Conservation (phyloP, 768 basidiomycete species). For the Albatrellus ellisii region DNA sequence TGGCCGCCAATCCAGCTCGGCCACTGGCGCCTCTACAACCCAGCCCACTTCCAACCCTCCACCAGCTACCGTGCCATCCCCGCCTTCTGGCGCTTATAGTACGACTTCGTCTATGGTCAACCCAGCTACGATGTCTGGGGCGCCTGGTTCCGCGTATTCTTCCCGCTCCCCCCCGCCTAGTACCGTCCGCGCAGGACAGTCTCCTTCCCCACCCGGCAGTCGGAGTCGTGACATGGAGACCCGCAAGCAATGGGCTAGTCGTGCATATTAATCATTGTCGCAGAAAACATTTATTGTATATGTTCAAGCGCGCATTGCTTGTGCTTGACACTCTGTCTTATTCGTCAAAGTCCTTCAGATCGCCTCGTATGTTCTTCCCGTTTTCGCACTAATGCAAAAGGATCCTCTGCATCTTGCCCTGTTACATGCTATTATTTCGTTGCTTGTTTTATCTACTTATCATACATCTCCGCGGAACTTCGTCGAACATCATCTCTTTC, state of each 20-base stretch:
- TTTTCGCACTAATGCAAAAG: no score
- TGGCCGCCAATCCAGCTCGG: constrained; percentile 3
- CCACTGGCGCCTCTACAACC: background rate
- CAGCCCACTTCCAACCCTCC: background rate
- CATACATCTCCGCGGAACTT: no score
- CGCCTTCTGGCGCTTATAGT: background rate
- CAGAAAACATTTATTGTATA: no score
- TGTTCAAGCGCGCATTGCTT: no score
- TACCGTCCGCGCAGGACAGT: constrained; percentile 3
- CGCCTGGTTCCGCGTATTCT: constrained; percentile 1
- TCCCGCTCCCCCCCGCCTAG: constrained; percentile 9
- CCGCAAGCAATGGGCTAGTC: constrained; percentile 4
- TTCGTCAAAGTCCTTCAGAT: no score
- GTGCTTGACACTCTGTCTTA: no score
- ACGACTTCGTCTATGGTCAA: constrained; percentile 2
- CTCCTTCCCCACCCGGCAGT: constrained; percentile 11
- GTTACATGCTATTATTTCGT: no score
- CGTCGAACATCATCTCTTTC: no score
- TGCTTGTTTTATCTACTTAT: no score
- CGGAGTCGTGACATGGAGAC: constrained; percentile 7
- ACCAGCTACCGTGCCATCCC: constrained; percentile 1
- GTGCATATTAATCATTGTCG: constrained; percentile 10
- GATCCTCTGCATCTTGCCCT: no score
- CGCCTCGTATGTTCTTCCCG: no score
- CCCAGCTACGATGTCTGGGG: constrained; percentile 3